These are phyloP conservation scores for Diplotaxis tenuifolia DNA, from an alignment of 345 rosid genomes.

Conservation along the genomic window DNA sequence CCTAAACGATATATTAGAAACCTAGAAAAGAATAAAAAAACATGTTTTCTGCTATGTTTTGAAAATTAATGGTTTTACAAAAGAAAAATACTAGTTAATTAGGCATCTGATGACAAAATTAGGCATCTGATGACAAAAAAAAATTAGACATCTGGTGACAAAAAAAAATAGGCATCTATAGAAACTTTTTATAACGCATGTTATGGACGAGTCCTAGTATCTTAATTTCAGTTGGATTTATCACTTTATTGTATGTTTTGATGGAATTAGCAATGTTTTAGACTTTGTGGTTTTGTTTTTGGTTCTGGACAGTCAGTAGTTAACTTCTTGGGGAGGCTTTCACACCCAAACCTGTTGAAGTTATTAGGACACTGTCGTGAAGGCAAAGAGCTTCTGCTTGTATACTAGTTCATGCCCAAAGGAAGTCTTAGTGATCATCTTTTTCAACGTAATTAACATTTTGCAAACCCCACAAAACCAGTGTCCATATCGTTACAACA, in stretches of 20 bases:
- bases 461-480: slow-evolving; percentile 5
- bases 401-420: slow-evolving; percentile 75
- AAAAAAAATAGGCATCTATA: not conserved
- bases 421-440: slow-evolving; percentile 85
- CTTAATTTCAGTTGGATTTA: not conserved
- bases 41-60: not conserved
- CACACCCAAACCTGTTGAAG: slow-evolving; percentile 77
- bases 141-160: too few species aligned
- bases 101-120: too few species aligned
- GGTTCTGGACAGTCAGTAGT: slow-evolving; percentile 61
- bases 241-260: not conserved
- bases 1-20: too few species aligned
- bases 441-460: slow-evolving; percentile 58
- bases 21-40: not conserved
- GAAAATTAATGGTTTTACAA: not conserved
- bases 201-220: not conserved
- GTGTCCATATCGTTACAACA: not conserved
- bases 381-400: slow-evolving; percentile 66
- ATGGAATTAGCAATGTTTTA: not conserved
- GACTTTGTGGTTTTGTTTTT: not conserved
- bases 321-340: slow-evolving; percentile 70
- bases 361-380: slow-evolving; percentile 82
- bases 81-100: too few species aligned
- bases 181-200: not conserved
- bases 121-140: too few species aligned